phyloP scores from a whole-genome alignment of 2,329 filamentous ascomycete genomes.

The Cladosporium velox region DNA sequence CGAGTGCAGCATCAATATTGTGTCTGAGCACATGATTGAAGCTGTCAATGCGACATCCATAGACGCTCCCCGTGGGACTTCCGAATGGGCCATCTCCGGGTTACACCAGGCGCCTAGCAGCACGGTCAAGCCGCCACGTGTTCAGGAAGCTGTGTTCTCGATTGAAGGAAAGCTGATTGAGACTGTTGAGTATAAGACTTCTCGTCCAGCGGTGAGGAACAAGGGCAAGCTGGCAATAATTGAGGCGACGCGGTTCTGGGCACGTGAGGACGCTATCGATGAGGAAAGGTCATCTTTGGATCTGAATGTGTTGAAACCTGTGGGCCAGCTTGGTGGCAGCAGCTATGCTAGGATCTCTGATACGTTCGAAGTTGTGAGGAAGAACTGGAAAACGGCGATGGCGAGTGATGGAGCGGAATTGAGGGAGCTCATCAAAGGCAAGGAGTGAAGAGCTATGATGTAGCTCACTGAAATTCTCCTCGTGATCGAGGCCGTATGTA shows the following conservation, averaged over 20 bases:
- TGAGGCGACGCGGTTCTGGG: conserved; percentile 87
- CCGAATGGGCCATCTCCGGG: conserved; percentile 78
- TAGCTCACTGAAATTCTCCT: not conserved
- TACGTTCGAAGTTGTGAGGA: conserved; percentile 69
- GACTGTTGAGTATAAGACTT: conserved; percentile 74
- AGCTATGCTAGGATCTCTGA: conserved; percentile 73
- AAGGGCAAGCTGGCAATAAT: conserved; percentile 73
- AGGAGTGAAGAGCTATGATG: not conserved
- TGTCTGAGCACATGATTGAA: conserved; percentile 80
- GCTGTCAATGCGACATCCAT: conserved; percentile 78
- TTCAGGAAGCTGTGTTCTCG: conserved; percentile 78
- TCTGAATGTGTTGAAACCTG: conserved; percentile 68
- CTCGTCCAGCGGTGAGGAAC: conserved; percentile 68
- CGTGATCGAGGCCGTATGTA: not conserved
- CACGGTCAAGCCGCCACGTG: conserved; percentile 69
- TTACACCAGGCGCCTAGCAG: conserved; percentile 68
- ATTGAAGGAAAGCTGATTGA: conserved; percentile 79
- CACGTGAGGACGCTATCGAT: conserved; percentile 82
- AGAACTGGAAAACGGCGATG: conserved; percentile 42
- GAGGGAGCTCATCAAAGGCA: not conserved
- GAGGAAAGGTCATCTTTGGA: conserved; percentile 72
- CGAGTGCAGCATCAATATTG: conserved; percentile 81
- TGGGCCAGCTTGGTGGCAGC: conserved; percentile 81
- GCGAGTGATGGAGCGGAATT: not conserved
- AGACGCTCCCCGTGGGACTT: conserved; percentile 73